phyloP scores from a whole-genome alignment of 441 rosid genomes.

The Syzygium syzygioides region DNA sequence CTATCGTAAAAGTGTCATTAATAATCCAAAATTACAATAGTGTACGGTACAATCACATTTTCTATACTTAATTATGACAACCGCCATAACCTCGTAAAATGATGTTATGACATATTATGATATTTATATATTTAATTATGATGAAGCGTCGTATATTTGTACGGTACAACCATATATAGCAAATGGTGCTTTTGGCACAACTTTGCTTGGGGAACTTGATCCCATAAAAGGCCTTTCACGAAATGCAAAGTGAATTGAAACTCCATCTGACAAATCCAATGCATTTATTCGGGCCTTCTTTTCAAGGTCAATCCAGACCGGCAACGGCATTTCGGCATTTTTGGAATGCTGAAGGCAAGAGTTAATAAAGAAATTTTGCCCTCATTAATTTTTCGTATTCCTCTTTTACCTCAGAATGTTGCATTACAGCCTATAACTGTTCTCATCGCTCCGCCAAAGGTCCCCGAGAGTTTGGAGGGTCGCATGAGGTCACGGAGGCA shows the following conservation, averaged over 20 bases:
- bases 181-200: neutral
- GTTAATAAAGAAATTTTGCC: neutral
- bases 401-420: neutral
- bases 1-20: rapidly evolving
- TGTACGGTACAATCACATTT: neutral
- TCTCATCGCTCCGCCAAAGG: neutral
- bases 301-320: neutral
- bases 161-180: neutral
- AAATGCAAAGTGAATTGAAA: neutral
- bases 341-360: neutral
- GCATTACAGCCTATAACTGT: neutral
- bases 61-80: neutral
- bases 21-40: neutral
- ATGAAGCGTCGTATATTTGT: neutral
- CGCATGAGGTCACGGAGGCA: neutral
- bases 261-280: neutral
- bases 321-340: neutral
- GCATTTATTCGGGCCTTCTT: neutral
- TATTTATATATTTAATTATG: neutral
- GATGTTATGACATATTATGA: neutral
- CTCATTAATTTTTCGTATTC: neutral
- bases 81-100: neutral
- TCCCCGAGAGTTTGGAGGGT: neutral
- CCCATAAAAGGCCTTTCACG: neutral
- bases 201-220: neutral